phyloP scores from a whole-genome alignment of 164 flowering plant genomes.

The Annona cherimola region DNA sequence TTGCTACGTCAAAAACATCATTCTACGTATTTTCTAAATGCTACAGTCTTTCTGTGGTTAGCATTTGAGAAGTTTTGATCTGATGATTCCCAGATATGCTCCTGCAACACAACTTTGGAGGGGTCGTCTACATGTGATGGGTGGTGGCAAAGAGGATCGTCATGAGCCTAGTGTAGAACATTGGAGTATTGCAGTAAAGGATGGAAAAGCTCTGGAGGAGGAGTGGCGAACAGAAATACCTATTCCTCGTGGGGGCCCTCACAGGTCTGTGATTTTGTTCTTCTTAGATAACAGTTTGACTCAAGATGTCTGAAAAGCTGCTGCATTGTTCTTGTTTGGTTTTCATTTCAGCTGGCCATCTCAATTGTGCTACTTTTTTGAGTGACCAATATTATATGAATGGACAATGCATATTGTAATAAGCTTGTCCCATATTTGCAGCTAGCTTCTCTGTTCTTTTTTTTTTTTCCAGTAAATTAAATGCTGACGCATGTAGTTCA shows the following conservation, averaged over 20 bases:
- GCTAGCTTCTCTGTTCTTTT: too few species aligned
- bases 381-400: too few species aligned
- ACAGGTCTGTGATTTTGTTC: conserved; percentile 44
- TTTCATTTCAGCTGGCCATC: too few species aligned
- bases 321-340: too few species aligned
- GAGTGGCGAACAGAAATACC: conserved; percentile 80
- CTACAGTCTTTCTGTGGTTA: background rate
- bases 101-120: conserved; percentile 98
- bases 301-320: too few species aligned
- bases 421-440: too few species aligned
- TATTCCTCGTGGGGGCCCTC: conserved; percentile 98
- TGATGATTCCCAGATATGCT: conserved; percentile 59
- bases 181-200: conserved; percentile 92
- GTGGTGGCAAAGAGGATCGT: conserved; percentile 92
- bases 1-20: background rate
- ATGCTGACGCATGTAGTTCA: too few species aligned
- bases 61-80: background rate
- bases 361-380: too few species aligned
- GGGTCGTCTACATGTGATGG: conserved; percentile 99
- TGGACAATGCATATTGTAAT: too few species aligned
- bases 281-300: background rate
- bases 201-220: conserved; percentile 74
- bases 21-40: background rate
- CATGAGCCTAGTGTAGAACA: conserved; percentile 83
- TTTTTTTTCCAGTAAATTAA: too few species aligned